Conservation (phyloP, 2,329 filamentous ascomycete genomes). For the Septoria petroselini region DNA sequence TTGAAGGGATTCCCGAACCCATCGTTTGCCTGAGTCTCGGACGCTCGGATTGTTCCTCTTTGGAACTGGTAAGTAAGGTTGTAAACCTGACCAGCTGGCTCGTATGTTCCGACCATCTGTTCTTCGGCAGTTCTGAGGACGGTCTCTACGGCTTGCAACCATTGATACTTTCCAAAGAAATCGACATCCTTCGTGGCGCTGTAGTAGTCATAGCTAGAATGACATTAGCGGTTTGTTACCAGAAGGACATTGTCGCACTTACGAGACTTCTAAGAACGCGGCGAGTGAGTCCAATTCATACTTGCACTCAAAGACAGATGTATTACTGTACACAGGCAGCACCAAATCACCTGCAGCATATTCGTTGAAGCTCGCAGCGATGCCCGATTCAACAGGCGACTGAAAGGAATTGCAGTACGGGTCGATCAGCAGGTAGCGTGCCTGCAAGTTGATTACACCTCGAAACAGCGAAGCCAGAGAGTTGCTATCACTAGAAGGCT, state of each 20-base stretch:
- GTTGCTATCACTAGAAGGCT: slow-evolving; percentile 51
- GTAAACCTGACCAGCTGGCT: slow-evolving; percentile 45
- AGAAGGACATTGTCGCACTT: neutral
- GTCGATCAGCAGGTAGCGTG: slow-evolving; percentile 62
- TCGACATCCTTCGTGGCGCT: slow-evolving; percentile 46
- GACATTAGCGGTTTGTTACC: neutral
- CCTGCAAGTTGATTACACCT: slow-evolving; percentile 69
- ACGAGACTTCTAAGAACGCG: slow-evolving; percentile 50
- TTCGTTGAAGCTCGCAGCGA: slow-evolving; percentile 41
- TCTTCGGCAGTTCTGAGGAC: slow-evolving; percentile 46
- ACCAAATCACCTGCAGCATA: slow-evolving; percentile 44
- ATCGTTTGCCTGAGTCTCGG: slow-evolving; percentile 54
- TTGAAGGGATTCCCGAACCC: slow-evolving; percentile 51
- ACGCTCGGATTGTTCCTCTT: slow-evolving; percentile 44
- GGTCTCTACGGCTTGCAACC: slow-evolving; percentile 47
- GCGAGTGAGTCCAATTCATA: slow-evolving; percentile 54
- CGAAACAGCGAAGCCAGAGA: slow-evolving; percentile 66
- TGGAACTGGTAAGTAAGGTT: slow-evolving; percentile 48
- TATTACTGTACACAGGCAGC: slow-evolving; percentile 43
- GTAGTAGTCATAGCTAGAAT: slow-evolving; percentile 46
- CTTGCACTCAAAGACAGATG: slow-evolving; percentile 53
- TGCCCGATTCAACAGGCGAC: slow-evolving; percentile 48
- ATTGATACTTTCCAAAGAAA: slow-evolving; percentile 51
- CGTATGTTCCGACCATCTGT: slow-evolving; percentile 51
- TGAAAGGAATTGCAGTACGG: slow-evolving; percentile 56